Percentiles rank a stretch among this genome's conserved stretches.
These are phyloP conservation scores for Neofusicoccum sp. DNA, from an alignment of 2,329 filamentous ascomycete species.

Conservation along the genomic window DNA sequence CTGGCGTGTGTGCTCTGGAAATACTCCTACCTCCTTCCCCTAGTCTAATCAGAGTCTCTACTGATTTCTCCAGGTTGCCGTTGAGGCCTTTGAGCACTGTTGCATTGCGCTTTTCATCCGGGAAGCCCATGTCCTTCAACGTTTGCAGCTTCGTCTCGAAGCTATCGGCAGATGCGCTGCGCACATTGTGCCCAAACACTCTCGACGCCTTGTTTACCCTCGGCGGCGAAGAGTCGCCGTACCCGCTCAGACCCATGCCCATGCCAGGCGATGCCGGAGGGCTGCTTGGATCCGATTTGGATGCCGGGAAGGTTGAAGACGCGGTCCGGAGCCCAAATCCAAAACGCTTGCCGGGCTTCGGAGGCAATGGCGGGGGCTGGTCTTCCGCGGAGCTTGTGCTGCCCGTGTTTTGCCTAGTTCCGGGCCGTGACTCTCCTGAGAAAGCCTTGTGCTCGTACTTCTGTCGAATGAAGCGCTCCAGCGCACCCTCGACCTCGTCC, in stretches of 20 bases:
- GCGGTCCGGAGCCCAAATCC: slow-evolving; percentile 67
- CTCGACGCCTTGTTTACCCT: slow-evolving; percentile 65
- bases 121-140: slow-evolving; percentile 89
- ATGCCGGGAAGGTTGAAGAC: slow-evolving; percentile 70
- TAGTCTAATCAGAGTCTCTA: slow-evolving; percentile 81
- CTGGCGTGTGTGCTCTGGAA: slow-evolving; percentile 36
- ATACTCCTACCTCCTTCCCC: slow-evolving; percentile 65
- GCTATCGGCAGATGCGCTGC: slow-evolving; percentile 54
- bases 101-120: slow-evolving; percentile 77
- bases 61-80: slow-evolving; percentile 81
- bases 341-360: slow-evolving; percentile 63
- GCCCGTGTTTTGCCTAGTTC: slow-evolving; percentile 58
- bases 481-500: slow-evolving; percentile 89
- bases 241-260: slow-evolving; percentile 33
- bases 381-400: slow-evolving; percentile 58
- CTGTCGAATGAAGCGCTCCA: slow-evolving; percentile 93
- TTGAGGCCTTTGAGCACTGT: slow-evolving; percentile 80
- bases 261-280: slow-evolving; percentile 38
- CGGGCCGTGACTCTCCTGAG: slow-evolving; percentile 40
- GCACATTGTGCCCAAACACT: slow-evolving; percentile 70
- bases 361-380: slow-evolving; percentile 60
- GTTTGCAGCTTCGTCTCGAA: slow-evolving; percentile 75
- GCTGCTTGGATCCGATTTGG: slow-evolving; percentile 59
- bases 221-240: slow-evolving; percentile 38
- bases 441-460: slow-evolving; percentile 79